These are phyloP conservation scores for Allomyces macrogynus DNA, from an alignment of 192 early-diverging fungal species.

Conservation along the genomic window DNA sequence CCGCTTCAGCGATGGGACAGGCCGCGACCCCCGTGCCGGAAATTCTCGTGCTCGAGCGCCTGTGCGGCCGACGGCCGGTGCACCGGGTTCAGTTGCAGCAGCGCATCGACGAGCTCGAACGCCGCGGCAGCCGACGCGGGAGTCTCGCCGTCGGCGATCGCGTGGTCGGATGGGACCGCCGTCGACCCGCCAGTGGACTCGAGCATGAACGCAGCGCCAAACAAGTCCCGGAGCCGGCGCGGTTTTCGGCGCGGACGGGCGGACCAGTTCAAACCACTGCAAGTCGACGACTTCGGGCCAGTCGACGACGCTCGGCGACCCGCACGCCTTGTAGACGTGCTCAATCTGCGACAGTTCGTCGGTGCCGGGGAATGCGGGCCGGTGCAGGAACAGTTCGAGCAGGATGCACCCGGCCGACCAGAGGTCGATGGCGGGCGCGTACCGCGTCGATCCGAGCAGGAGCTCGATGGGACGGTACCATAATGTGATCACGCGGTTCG, in stretches of 20 bases:
- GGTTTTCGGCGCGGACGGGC: conserved; percentile 17
- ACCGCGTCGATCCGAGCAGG: conserved; percentile 66
- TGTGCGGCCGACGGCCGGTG: conserved; percentile 29
- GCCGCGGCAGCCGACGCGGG: conserved; percentile 19
- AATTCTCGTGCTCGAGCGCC: conserved; percentile 30
- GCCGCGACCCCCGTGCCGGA: conserved; percentile 31
- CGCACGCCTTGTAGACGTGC: conserved; percentile 49
- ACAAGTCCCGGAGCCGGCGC: conserved; percentile 27
- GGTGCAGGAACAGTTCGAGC: conserved; percentile 55
- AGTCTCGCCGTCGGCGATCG: conserved; percentile 2
- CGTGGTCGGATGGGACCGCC: neutral
- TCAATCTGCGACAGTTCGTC: conserved; percentile 64
- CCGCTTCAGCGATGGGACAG: conserved; percentile 9
- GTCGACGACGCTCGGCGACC: conserved; percentile 38
- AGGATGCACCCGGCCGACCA: conserved; percentile 73
- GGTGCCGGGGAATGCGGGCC: conserved; percentile 49
- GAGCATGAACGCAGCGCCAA: conserved; percentile 14
- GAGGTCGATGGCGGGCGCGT: conserved; percentile 75
- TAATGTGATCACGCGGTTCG: conserved; percentile 81
- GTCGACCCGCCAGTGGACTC: neutral
- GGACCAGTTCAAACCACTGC: conserved; percentile 40
- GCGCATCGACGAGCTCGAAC: conserved; percentile 24
- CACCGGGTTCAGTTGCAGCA: conserved; percentile 28
- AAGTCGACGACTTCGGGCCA: conserved; percentile 46
- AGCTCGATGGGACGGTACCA: conserved; percentile 95